Conservation (phyloP, 2,329 filamentous ascomycete genomes). For the Trichothecium sympodiale region DNA sequence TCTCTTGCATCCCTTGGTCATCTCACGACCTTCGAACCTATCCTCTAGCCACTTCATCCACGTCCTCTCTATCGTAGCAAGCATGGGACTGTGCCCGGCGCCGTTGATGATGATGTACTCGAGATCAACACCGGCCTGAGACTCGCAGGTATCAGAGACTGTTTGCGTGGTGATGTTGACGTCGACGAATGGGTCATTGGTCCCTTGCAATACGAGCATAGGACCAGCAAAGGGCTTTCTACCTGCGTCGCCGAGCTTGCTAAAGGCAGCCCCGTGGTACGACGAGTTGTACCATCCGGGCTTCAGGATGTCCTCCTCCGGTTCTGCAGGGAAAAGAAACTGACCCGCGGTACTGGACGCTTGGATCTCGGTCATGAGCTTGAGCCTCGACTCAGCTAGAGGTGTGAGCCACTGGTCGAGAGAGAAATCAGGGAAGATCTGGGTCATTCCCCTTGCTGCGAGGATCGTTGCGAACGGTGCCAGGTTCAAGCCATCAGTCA, state of each 20-base stretch:
- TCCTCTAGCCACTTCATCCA: neutral
- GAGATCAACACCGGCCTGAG: neutral
- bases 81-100: neutral
- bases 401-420: slow-evolving; percentile 8
- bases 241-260: neutral
- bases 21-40: neutral
- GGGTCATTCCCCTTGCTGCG: neutral
- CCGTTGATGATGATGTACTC: neutral
- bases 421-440: slow-evolving; percentile 6
- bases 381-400: slow-evolving; percentile 3
- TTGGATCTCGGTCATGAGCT: slow-evolving; percentile 3
- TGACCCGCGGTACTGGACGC: neutral
- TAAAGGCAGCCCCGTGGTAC: neutral
- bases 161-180: neutral
- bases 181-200: neutral
- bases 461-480: neutral
- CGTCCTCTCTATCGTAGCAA: neutral
- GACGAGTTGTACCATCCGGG: slow-evolving; percentile 1
- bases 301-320: neutral
- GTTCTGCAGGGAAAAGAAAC: neutral
- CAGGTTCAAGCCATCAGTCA: slow-evolving; percentile 1
- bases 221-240: neutral
- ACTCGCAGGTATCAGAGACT: neutral
- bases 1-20: too few species aligned
- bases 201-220: neutral